A percentile compares a stretch with the other conserved stretches of the same genome.
Conservation (phyloP, 2,329 filamentous ascomycete genomes). For the Stachybotrys elegans region DNA sequence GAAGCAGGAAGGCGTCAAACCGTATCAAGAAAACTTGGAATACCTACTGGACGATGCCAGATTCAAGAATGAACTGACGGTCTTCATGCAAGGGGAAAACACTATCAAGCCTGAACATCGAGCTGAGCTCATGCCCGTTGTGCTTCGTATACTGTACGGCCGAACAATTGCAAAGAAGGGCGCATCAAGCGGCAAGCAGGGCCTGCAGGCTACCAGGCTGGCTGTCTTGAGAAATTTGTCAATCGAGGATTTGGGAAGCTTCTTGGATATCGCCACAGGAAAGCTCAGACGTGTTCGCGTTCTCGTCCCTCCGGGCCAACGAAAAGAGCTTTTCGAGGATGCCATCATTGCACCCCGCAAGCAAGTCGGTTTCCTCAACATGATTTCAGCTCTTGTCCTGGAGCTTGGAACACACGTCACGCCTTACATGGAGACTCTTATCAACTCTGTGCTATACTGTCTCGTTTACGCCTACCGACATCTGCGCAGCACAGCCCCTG, state of each 20-base stretch:
- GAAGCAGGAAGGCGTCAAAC: conserved; percentile 71
- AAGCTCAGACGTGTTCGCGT: conserved; percentile 58
- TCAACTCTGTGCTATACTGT: conserved; percentile 78
- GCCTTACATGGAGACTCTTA: conserved; percentile 62
- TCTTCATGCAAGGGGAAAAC: conserved; percentile 74
- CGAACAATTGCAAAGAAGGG: conserved; percentile 80
- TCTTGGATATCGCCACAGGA: conserved; percentile 77
- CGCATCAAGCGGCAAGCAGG: conserved; percentile 69
- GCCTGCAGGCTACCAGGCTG: conserved; percentile 75
- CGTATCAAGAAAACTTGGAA: conserved; percentile 80
- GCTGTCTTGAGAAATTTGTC: conserved; percentile 75
- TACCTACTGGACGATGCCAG: conserved; percentile 85
- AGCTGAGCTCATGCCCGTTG: conserved; percentile 70
- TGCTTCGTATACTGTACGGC: conserved; percentile 84
- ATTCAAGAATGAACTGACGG: conserved; percentile 90
- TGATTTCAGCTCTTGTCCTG: conserved; percentile 81
- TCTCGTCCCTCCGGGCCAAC: conserved; percentile 41
- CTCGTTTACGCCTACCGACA: conserved; percentile 64
- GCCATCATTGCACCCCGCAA: conserved; percentile 66
- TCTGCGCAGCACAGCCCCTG: conserved; percentile 37
- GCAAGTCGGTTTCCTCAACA: conserved; percentile 86
- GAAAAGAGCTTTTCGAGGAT: conserved; percentile 48
- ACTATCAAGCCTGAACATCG: conserved; percentile 71
- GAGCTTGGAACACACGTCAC: conserved; percentile 72
- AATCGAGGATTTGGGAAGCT: conserved; percentile 69